Evolutionary conservation across 2,329 filamentous ascomycete genomes (phyloP).

Genomic region (Madurella fahalii): DNA sequence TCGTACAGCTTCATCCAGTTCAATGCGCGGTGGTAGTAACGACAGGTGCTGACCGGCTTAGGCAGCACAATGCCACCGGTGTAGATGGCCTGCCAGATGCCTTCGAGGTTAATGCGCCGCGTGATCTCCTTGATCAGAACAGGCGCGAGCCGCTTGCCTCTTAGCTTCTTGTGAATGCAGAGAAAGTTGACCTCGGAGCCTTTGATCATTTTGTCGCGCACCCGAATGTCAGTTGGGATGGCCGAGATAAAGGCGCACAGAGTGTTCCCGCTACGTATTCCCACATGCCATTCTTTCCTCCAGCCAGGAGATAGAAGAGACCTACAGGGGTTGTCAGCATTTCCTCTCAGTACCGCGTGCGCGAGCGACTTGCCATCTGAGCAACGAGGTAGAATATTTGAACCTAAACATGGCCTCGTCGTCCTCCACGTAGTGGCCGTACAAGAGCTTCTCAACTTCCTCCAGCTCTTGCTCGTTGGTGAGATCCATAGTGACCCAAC

Average conservation of each 20-base stretch:
- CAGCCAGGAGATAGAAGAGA: constrained; percentile 92
- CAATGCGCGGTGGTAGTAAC: constrained; percentile 90
- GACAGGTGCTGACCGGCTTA: constrained; percentile 84
- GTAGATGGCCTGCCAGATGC: constrained; percentile 93
- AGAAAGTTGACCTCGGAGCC: constrained; percentile 97
- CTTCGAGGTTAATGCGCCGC: constrained; percentile 78
- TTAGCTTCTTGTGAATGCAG: constrained; percentile 96
- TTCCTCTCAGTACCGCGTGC: neutral
- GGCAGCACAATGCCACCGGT: constrained; percentile 89
- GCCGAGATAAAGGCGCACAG: constrained; percentile 95
- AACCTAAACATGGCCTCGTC: constrained; percentile 96
- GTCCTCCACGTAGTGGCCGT: constrained; percentile 95
- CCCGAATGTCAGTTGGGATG: constrained; percentile 76
- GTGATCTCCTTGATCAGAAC: constrained; percentile 98
- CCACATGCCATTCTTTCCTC: constrained; percentile 91
- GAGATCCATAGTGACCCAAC: constrained; percentile 91
- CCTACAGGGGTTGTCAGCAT: constrained; percentile 44
- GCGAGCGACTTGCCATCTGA: constrained; percentile 66
- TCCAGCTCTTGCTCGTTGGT: constrained; percentile 72
- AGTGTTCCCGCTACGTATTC: constrained; percentile 80
- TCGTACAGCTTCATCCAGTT: constrained; percentile 97
- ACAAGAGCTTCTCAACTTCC: constrained; percentile 87
- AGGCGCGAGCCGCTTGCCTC: constrained; percentile 84
- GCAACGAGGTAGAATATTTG: constrained; percentile 84
- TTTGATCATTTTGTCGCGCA: constrained; percentile 70